phyloP scores from a whole-genome alignment of 257 asterid species.

The Verbena officinalis region DNA sequence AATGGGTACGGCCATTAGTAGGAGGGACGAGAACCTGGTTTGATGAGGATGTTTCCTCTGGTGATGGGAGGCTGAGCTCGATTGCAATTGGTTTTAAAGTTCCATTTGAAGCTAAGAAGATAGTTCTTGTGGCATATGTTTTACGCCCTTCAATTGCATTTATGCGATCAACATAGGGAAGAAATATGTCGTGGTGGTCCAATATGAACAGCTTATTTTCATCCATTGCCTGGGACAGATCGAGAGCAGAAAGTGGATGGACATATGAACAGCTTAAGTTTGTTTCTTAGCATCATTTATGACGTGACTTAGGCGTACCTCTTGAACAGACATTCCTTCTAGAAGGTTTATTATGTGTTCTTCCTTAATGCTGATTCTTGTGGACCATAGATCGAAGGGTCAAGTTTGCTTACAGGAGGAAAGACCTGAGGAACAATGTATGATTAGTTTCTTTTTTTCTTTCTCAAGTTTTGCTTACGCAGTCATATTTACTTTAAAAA shows the following conservation, averaged over 20 bases:
- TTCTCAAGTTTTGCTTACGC: neutral
- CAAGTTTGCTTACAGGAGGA: constrained; percentile 39
- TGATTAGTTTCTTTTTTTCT: neutral
- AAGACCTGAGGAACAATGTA: constrained; percentile 22
- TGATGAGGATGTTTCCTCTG: constrained; percentile 9
- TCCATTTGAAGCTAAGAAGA: constrained; percentile 5
- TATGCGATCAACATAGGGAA: constrained; percentile 12
- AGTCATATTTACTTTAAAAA: neutral
- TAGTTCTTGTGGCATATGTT: constrained; percentile 29
- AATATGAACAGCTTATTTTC: constrained; percentile 26
- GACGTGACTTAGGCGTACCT: neutral
- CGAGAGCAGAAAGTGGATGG: too few species aligned
- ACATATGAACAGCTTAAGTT: too few species aligned
- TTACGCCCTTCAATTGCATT: constrained; percentile 28
- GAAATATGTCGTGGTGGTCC: constrained; percentile 31
- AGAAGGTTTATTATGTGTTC: constrained; percentile 21
- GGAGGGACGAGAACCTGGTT: constrained; percentile 28
- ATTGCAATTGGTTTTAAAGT: constrained; percentile 18
- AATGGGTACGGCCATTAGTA: neutral
- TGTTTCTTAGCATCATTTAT: neutral
- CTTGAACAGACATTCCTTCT: constrained; percentile 24
- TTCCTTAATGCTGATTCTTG: constrained; percentile 30
- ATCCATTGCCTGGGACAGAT: constrained; percentile 24
- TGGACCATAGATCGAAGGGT: constrained; percentile 33
- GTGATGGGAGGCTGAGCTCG: constrained; percentile 28